Percentiles rank a stretch among this genome's conserved stretches.
Conservation (phyloP, 208 protist genomes). For the Acanthamoeba sp. region DNA sequence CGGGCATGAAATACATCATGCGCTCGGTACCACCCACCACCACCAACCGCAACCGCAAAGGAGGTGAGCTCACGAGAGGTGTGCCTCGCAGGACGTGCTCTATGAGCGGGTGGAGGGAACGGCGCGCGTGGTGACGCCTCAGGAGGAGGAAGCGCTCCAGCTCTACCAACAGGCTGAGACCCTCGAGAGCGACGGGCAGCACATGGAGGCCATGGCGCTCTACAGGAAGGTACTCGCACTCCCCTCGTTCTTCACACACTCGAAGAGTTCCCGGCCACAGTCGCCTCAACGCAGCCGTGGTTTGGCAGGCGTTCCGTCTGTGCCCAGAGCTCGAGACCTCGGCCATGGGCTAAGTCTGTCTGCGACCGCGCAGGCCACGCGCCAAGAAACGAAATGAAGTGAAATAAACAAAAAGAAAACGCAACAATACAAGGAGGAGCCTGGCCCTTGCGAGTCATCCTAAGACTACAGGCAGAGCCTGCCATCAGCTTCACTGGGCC, state of each 20-base stretch:
- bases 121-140: neutral
- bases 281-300: too few species aligned
- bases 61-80: neutral
- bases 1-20: constrained; percentile 65
- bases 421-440: too few species aligned
- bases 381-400: too few species aligned
- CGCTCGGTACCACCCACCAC: neutral
- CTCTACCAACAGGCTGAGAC: constrained; percentile 29
- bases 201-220: constrained; percentile 4
- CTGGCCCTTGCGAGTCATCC: too few species aligned
- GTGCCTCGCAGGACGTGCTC: neutral
- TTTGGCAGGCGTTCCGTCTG: constrained; percentile 13
- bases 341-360: neutral
- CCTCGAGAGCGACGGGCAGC: neutral
- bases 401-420: too few species aligned
- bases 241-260: too few species aligned
- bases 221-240: constrained; percentile 1
- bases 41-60: neutral
- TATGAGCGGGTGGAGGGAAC: constrained; percentile 18
- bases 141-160: constrained; percentile 24
- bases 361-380: too few species aligned
- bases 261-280: too few species aligned
- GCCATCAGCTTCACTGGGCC: too few species aligned
- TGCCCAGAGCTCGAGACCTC: constrained; percentile 5
- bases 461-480: too few species aligned